Conservation (phyloP, 2,329 filamentous ascomycete genomes). For the Paradendryphiella salina region DNA sequence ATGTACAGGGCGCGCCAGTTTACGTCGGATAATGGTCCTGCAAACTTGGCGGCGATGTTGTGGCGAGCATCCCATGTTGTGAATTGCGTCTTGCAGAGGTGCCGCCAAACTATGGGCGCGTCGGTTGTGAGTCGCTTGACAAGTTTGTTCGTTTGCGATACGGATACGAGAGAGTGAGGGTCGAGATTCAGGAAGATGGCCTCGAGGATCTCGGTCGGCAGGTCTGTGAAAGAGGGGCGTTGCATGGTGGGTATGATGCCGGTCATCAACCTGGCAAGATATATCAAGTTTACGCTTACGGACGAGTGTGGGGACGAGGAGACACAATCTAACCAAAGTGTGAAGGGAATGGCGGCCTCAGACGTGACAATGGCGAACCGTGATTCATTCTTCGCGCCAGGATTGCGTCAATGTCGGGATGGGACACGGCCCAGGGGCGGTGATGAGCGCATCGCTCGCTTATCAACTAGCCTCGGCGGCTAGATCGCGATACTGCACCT, state of each 20-base stretch:
- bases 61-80: slow-evolving; percentile 69
- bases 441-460: slow-evolving; percentile 24
- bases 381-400: slow-evolving; percentile 1
- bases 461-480: slow-evolving; percentile 19
- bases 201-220: slow-evolving; percentile 86
- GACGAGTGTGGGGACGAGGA: not conserved
- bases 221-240: slow-evolving; percentile 34
- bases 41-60: slow-evolving; percentile 39
- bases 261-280: not conserved
- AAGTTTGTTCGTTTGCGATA: slow-evolving; percentile 64
- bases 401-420: slow-evolving; percentile 23
- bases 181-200: slow-evolving; percentile 70
- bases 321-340: not conserved
- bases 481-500: slow-evolving; percentile 14
- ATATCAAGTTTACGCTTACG: not conserved
- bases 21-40: slow-evolving; percentile 57
- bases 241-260: slow-evolving; percentile 8
- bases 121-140: slow-evolving; percentile 68
- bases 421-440: not conserved
- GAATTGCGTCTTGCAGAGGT: slow-evolving; percentile 71
- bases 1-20: slow-evolving; percentile 69
- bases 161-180: slow-evolving; percentile 55
- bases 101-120: slow-evolving; percentile 77
- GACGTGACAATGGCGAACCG: slow-evolving; percentile 1
- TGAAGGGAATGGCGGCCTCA: not conserved